Percentiles rank a stretch among this genome's conserved stretches.
Conservation (phyloP, 2,329 filamentous ascomycete genomes). For the Didymella pinodella region DNA sequence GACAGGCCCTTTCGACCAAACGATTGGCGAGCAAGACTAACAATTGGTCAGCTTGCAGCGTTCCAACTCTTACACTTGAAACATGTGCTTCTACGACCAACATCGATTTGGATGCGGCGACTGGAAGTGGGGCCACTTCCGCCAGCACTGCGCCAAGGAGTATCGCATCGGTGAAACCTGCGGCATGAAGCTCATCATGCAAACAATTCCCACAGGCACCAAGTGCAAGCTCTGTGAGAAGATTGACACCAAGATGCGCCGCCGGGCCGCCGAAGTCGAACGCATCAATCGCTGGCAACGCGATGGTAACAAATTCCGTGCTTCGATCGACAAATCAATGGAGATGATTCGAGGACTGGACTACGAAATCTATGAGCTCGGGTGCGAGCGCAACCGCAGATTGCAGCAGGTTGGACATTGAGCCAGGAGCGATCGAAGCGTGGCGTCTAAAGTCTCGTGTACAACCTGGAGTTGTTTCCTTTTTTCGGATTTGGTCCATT, state of each 20-base stretch:
- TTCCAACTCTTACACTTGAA: slow-evolving; percentile 45
- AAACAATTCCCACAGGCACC: slow-evolving; percentile 68
- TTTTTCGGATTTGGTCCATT: slow-evolving; percentile 43
- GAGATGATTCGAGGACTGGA: slow-evolving; percentile 77
- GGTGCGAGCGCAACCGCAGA: slow-evolving; percentile 60
- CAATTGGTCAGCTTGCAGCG: slow-evolving; percentile 36
- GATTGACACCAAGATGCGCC: slow-evolving; percentile 83
- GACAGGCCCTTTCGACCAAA: slow-evolving; percentile 40
- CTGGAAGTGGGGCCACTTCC: slow-evolving; percentile 95
- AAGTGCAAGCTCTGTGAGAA: slow-evolving; percentile 88
- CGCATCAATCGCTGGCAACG: slow-evolving; percentile 79
- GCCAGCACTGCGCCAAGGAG: slow-evolving; percentile 90
- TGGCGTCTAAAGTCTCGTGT: slow-evolving; percentile 50
- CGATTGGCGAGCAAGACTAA: slow-evolving; percentile 40
- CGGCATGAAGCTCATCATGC: slow-evolving; percentile 87
- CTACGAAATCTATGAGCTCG: slow-evolving; percentile 72
- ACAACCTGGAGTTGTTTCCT: slow-evolving; percentile 37
- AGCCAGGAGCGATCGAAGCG: slow-evolving; percentile 31
- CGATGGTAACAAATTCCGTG: slow-evolving; percentile 69
- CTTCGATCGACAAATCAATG: slow-evolving; percentile 70
- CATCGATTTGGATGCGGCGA: slow-evolving; percentile 85
- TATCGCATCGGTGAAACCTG: slow-evolving; percentile 97
- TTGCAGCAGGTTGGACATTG: slow-evolving; percentile 47
- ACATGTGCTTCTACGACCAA: slow-evolving; percentile 97
- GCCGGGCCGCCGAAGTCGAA: slow-evolving; percentile 74